A percentile compares a stretch with the other conserved stretches of the same genome.
These are phyloP conservation scores for Terana coerulea DNA, from an alignment of 768 basidiomycete genomes.

Conservation along the genomic window DNA sequence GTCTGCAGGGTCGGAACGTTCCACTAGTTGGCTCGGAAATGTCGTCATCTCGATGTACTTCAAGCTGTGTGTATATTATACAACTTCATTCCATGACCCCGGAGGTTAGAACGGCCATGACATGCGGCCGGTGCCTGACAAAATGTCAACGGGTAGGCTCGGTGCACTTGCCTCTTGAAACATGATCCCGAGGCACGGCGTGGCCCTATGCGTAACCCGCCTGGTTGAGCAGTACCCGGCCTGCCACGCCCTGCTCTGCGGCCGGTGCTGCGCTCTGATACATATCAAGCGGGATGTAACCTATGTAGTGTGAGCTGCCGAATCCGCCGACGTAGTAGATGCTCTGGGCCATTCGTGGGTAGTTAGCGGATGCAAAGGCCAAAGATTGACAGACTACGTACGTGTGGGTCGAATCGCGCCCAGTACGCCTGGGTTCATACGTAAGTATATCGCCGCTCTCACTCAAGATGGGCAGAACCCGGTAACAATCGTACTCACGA, in stretches of 20 bases:
- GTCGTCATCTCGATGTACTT: no score
- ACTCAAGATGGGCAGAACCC: background rate
- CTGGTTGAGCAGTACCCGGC: constrained; percentile 18
- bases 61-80: no score
- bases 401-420: constrained; percentile 53
- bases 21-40: no score
- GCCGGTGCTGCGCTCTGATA: constrained; percentile 28
- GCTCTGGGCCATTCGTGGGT: constrained; percentile 26
- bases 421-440: constrained; percentile 54
- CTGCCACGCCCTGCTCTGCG: constrained; percentile 11
- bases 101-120: no score
- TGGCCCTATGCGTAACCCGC: background rate
- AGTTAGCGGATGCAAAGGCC: background rate
- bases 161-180: no score
- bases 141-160: no score
- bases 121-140: no score
- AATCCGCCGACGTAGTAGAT: constrained; percentile 55
- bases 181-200: no score
- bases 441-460: background rate
- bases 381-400: constrained; percentile 24
- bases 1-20: no score
- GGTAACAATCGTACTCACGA: constrained; percentile 27
- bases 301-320: constrained; percentile 49
- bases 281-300: constrained; percentile 42
- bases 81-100: no score